phyloP scores from a whole-genome alignment of 2,329 filamentous ascomycete genomes.

The Ascomycota sp. region DNA sequence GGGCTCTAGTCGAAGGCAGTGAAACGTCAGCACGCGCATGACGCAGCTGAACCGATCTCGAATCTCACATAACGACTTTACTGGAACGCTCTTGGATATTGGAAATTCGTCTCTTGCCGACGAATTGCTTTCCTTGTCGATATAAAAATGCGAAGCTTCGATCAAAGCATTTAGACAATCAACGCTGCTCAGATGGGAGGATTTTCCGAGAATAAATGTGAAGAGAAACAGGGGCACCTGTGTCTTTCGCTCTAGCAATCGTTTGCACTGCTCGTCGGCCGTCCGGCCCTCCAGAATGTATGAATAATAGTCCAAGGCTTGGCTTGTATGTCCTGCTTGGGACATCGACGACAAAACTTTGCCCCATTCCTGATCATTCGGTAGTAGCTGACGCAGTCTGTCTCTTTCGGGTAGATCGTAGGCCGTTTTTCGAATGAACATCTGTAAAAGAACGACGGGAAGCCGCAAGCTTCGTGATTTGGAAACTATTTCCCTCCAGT shows the following conservation, averaged over 20 bases:
- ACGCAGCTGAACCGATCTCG: constrained; percentile 7
- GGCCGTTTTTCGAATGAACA: constrained; percentile 8
- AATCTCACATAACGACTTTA: constrained; percentile 1
- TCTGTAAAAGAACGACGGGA: constrained; percentile 12
- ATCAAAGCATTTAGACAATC: constrained; percentile 9
- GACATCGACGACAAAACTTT: constrained; percentile 4
- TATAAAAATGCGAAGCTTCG: constrained; percentile 6
- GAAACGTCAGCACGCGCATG: constrained; percentile 9
- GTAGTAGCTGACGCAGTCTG: constrained; percentile 8
- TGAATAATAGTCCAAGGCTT: constrained; percentile 8
- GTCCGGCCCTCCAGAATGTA: constrained; percentile 10
- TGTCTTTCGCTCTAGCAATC: constrained; percentile 9
- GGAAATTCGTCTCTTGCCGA: too few relatives aligned
- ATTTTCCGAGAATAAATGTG: constrained; percentile 10
- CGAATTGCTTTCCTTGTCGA: constrained; percentile 1
- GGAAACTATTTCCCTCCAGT: constrained; percentile 6
- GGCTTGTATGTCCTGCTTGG: constrained; percentile 5
- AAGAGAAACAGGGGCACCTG: constrained; percentile 11
- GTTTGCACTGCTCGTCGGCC: constrained; percentile 12
- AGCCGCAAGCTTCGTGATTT: constrained; percentile 8
- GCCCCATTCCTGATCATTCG: constrained; percentile 7
- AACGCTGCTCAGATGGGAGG: constrained; percentile 7
- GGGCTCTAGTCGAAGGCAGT: constrained; percentile 13
- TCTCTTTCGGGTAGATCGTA: constrained; percentile 3
- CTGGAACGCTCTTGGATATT: too few relatives aligned